Conservation (phyloP, 495 filamentous ascomycete species). For the Penicillium alfredii region DNA sequence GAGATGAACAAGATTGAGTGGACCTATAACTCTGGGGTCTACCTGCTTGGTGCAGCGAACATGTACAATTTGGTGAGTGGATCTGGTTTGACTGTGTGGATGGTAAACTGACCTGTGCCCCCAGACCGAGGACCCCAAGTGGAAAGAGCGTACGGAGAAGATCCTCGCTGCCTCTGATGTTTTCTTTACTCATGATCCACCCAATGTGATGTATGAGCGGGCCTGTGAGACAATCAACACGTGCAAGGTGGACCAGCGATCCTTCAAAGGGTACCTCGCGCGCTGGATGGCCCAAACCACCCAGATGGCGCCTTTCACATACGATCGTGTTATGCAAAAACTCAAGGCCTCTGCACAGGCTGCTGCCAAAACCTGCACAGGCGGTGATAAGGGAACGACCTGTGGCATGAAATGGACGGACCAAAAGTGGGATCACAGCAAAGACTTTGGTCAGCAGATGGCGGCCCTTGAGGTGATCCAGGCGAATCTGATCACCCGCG, state of each 20-base stretch:
- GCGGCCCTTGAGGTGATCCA: constrained; percentile 62
- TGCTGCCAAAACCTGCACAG: constrained; percentile 66
- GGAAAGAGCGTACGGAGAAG: constrained; percentile 53
- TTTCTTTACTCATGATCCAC: constrained; percentile 42
- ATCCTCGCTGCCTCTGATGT: constrained; percentile 53
- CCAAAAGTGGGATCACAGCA: constrained; percentile 46
- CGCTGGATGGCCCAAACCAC: constrained; percentile 73
- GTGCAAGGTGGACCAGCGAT: constrained; percentile 71
- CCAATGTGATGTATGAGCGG: constrained; percentile 60
- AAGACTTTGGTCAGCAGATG: constrained; percentile 69
- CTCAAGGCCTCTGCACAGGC: constrained; percentile 59
- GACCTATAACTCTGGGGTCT: constrained; percentile 36
- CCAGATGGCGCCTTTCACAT: constrained; percentile 64
- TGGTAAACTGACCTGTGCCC: not conserved
- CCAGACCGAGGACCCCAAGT: constrained; percentile 38
- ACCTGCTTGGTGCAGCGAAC: constrained; percentile 32
- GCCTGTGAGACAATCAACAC: constrained; percentile 51
- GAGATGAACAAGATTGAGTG: constrained; percentile 32
- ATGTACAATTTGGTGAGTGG: constrained; percentile 36
- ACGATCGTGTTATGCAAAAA: constrained; percentile 55
- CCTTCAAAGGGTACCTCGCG: constrained; percentile 81
- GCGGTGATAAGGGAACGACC: constrained; percentile 40
- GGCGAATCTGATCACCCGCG: constrained; percentile 48
- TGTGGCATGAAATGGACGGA: constrained; percentile 66
- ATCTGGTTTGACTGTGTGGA: not conserved